These are phyloP conservation scores for Fraxinus sp. DNA, from an alignment of 305 asterid genomes.

Conservation along the genomic window DNA sequence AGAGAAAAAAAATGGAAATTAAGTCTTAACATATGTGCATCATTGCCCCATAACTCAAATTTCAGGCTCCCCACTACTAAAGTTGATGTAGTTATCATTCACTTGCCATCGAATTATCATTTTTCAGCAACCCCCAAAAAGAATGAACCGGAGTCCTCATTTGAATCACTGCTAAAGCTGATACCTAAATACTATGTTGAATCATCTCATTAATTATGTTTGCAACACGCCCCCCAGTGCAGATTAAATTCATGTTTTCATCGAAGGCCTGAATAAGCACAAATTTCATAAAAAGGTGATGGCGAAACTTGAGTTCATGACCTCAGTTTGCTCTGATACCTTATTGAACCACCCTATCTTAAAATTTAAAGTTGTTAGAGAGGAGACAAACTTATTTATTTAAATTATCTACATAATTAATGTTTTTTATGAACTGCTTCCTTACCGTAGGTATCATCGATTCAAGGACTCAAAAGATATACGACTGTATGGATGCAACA, in stretches of 20 bases:
- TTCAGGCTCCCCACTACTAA: not conserved
- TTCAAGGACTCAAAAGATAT: not conserved
- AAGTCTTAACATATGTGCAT: not conserved
- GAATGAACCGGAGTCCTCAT: not conserved
- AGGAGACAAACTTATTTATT: not conserved
- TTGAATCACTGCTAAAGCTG: not conserved
- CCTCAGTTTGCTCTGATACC: not conserved
- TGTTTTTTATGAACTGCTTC: not conserved
- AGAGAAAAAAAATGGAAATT: not conserved
- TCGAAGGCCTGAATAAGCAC: not conserved
- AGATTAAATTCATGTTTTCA: not conserved
- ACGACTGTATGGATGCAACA: not conserved
- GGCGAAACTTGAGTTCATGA: not conserved
- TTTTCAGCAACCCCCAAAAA: not conserved
- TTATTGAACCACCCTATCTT: not conserved
- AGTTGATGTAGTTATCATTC: not conserved
- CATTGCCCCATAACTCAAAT: not conserved
- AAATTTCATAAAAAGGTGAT: not conserved
- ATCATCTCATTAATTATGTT: not conserved
- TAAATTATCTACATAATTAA: not conserved
- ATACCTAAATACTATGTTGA: not conserved
- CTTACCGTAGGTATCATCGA: not conserved
- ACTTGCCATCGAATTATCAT: not conserved
- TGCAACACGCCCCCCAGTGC: not conserved
- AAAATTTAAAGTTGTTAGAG: not conserved